Percentiles rank a stretch among this genome's conserved stretches.
Conservation (phyloP, 139 green algal genomes). For the Picochlorum sp. region DNA sequence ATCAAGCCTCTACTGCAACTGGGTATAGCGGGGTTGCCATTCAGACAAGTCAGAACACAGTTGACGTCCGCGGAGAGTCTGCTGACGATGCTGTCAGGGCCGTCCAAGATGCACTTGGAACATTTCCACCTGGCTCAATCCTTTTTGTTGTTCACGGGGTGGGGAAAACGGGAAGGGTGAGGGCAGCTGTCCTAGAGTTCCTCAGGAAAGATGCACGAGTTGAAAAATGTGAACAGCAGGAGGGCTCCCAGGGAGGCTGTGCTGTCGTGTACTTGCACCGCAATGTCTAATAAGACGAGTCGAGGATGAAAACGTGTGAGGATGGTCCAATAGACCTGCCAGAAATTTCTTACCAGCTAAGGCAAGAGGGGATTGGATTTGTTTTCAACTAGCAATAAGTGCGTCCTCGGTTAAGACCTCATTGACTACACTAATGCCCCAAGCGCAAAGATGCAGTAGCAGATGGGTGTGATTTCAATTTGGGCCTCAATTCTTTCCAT, state of each 20-base stretch:
- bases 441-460: constrained; percentile 5
- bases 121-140: background rate
- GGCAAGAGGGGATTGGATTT: constrained; percentile 13
- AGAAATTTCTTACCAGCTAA: constrained; percentile 10
- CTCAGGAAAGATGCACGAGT: constrained; percentile 11
- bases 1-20: too few species aligned
- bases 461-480: background rate
- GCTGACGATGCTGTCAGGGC: constrained; percentile 14
- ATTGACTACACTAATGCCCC: constrained; percentile 12
- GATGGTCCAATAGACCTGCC: constrained; percentile 6
- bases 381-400: constrained; percentile 21
- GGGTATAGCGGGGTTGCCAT: constrained; percentile 11
- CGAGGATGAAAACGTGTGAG: background rate
- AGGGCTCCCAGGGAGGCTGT: constrained; percentile 26
- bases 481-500: background rate
- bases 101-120: constrained; percentile 17
- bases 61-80: constrained; percentile 35
- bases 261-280: constrained; percentile 14
- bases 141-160: constrained; percentile 47
- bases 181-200: constrained; percentile 18
- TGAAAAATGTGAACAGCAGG: constrained; percentile 17
- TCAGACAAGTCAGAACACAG: constrained; percentile 34
- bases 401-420: constrained; percentile 13
- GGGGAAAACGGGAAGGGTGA: constrained; percentile 31
- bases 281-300: background rate